Conservation (phyloP, 2,329 filamentous ascomycete species). For the Tetracladium maxilliforme region DNA sequence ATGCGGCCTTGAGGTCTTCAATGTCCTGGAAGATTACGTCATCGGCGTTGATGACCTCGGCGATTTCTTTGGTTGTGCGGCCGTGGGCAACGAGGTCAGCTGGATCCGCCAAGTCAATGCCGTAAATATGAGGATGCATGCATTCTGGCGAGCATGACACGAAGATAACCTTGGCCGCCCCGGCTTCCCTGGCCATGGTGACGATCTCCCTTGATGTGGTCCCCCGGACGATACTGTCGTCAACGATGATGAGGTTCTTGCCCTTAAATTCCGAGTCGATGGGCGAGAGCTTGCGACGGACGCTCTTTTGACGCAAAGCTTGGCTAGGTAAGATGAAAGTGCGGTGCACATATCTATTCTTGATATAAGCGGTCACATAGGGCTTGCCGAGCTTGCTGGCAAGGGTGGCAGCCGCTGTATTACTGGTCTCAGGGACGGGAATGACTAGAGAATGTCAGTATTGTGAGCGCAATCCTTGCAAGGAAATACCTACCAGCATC, state of each 20-base stretch:
- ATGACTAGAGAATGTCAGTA: too few species aligned
- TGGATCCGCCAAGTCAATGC: constrained; percentile 60
- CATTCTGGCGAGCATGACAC: constrained; percentile 72
- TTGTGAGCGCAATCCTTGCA: constrained; percentile 9
- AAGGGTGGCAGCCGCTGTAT: constrained; percentile 64
- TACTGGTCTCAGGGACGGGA: constrained; percentile 71
- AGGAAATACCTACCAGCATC: constrained; percentile 38
- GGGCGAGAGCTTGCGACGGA: constrained; percentile 77
- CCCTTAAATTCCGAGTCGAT: constrained; percentile 76
- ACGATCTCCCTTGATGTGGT: constrained; percentile 72
- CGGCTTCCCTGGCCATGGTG: constrained; percentile 71
- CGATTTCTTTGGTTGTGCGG: constrained; percentile 43
- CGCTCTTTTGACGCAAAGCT: constrained; percentile 65
- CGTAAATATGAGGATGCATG: constrained; percentile 77
- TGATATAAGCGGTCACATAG: constrained; percentile 71
- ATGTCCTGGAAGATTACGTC: constrained; percentile 67
- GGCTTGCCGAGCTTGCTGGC: constrained; percentile 64
- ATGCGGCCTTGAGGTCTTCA: constrained; percentile 66
- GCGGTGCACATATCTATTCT: constrained; percentile 79
- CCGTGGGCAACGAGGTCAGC: constrained; percentile 59
- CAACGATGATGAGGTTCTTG: constrained; percentile 69
- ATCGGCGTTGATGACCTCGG: constrained; percentile 56
- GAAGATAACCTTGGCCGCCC: constrained; percentile 71
- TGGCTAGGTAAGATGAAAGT: constrained; percentile 84
- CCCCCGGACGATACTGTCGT: constrained; percentile 81